Evolutionary conservation across 1,284 basidiomycete genomes (phyloP).

Genomic region (Tetrapyrgos nigripes): DNA sequence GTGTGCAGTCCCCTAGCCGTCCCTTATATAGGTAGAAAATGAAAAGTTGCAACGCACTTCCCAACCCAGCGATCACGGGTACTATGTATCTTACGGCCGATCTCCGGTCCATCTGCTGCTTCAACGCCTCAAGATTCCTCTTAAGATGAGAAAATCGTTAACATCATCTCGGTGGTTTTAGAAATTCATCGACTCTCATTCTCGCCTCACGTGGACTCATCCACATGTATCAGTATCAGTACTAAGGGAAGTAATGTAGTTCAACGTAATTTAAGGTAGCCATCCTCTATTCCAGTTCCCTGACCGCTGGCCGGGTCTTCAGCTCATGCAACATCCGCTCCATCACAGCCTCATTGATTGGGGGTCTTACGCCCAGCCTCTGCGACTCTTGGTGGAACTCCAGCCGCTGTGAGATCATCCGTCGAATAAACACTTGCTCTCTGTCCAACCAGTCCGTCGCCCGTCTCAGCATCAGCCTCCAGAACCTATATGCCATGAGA

Average conservation of each 20-base stretch:
- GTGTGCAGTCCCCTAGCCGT: constrained; percentile 1
- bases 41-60: too few relatives aligned
- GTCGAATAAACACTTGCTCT: constrained; percentile 50
- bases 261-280: too few relatives aligned
- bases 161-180: neutral
- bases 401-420: constrained; percentile 37
- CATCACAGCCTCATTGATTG: neutral
- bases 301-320: neutral
- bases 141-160: neutral
- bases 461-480: constrained; percentile 53
- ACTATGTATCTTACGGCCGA: constrained; percentile 8
- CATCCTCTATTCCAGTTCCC: neutral
- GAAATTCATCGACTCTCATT: too few relatives aligned
- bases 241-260: too few relatives aligned
- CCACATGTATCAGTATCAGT: neutral
- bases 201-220: neutral
- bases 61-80: neutral
- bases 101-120: constrained; percentile 5
- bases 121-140: neutral
- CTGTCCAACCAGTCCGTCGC: constrained; percentile 56
- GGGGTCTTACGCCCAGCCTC: neutral
- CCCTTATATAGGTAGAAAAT: constrained; percentile 2
- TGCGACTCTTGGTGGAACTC: neutral
- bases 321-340: neutral
- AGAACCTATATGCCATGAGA: constrained; percentile 63